Evolutionary conservation across 805 yeast genomes (phyloP).

Genomic region (Jamesozyma hellenica): DNA sequence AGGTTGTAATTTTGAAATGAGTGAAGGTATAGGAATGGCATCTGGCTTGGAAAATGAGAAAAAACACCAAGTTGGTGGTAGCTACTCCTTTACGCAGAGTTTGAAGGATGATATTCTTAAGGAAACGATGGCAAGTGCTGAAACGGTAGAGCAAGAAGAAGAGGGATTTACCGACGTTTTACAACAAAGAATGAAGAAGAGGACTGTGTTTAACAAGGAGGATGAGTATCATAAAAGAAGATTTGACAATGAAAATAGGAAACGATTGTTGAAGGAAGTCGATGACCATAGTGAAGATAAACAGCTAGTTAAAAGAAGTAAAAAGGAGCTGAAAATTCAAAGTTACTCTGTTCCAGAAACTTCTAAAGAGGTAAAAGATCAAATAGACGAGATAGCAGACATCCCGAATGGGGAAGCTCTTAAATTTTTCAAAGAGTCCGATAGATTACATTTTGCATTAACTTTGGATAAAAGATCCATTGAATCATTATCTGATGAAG

Average conservation of each 20-base stretch:
- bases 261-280: conserved; percentile 30
- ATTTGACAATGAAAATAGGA: conserved; percentile 26
- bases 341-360: conserved; percentile 48
- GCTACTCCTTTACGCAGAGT: conserved; percentile 34
- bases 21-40: neutral
- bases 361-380: conserved; percentile 20
- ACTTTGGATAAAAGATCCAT: conserved; percentile 33
- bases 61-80: conserved; percentile 24
- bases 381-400: conserved; percentile 36
- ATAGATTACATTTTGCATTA: conserved; percentile 59
- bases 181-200: conserved; percentile 17
- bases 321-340: conserved; percentile 25
- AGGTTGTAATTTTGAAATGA: neutral
- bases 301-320: conserved; percentile 7
- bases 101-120: conserved; percentile 23
- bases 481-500: conserved; percentile 37
- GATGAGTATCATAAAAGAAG: conserved; percentile 40
- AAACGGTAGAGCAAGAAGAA: conserved; percentile 7
- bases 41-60: neutral
- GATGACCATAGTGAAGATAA: conserved; percentile 20
- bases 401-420: conserved; percentile 59
- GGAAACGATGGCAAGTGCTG: conserved; percentile 14
- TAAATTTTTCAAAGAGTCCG: conserved; percentile 61
- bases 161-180: conserved; percentile 18
- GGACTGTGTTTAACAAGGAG: conserved; percentile 31